Evolutionary conservation across 306 rosid genomes (phyloP).

Genomic region (Vigna unguiculata): DNA sequence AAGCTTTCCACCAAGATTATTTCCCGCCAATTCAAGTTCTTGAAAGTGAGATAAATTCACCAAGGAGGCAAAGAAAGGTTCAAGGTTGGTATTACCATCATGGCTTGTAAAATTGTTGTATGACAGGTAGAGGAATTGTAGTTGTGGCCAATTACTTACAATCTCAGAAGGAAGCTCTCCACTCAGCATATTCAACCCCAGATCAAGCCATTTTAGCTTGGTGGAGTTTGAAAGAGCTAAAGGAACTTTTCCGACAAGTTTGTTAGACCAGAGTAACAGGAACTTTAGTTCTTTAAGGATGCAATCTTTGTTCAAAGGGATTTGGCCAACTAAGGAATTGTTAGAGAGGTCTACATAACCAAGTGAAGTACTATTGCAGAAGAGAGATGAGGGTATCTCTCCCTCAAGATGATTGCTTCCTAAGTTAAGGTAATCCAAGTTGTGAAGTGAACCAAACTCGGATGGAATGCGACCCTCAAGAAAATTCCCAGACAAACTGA

Average conservation of each 20-base stretch:
- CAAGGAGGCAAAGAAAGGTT: constrained; percentile 79
- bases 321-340: constrained; percentile 72
- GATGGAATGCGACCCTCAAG: constrained; percentile 69
- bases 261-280: constrained; percentile 88
- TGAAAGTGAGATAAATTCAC: constrained; percentile 65
- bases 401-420: constrained; percentile 73
- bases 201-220: constrained; percentile 82
- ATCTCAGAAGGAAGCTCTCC: constrained; percentile 74
- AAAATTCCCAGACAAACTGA: constrained; percentile 70
- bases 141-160: constrained; percentile 56
- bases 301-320: constrained; percentile 69
- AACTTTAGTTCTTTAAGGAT: constrained; percentile 62
- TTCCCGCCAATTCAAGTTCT: constrained; percentile 90
- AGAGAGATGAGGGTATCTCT: constrained; percentile 68
- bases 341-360: constrained; percentile 82
- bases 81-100: constrained; percentile 81
- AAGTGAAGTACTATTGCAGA: constrained; percentile 77
- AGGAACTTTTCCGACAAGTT: constrained; percentile 71
- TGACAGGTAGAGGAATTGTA: constrained; percentile 82
- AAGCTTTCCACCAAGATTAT: constrained; percentile 74
- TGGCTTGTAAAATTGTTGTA: constrained; percentile 78
- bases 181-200: constrained; percentile 73
- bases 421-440: constrained; percentile 73
- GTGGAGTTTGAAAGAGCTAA: constrained; percentile 74
- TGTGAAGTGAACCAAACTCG: constrained; percentile 69